These are phyloP conservation scores for Paraconiothyrium brasiliense DNA, from an alignment of 2,329 filamentous ascomycete genomes.

Conservation along the genomic window DNA sequence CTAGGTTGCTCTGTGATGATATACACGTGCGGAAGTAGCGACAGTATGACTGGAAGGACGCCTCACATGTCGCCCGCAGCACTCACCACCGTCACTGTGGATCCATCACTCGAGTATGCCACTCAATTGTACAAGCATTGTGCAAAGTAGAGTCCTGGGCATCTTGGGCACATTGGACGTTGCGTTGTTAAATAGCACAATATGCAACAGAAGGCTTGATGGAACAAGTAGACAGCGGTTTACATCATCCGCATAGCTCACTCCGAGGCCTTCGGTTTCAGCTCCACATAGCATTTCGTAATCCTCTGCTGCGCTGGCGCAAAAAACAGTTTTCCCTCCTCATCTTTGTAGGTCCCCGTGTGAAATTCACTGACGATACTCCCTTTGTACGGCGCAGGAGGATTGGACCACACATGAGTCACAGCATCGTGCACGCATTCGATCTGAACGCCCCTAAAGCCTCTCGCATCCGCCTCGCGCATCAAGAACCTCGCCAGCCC, in stretches of 20 bases:
- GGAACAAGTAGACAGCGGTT: neutral
- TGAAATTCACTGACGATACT: conserved; percentile 34
- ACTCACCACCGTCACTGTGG: too few relatives aligned
- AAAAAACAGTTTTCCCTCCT: conserved; percentile 37
- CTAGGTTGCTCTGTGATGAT: neutral
- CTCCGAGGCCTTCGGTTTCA: conserved; percentile 24
- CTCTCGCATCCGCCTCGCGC: conserved; percentile 44
- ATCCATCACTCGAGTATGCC: too few relatives aligned
- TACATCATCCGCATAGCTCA: neutral
- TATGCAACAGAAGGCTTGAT: neutral
- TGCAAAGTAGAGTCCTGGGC: too few relatives aligned
- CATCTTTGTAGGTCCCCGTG: conserved; percentile 32
- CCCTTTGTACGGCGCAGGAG: conserved; percentile 36
- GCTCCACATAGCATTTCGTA: conserved; percentile 39
- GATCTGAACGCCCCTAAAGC: conserved; percentile 49
- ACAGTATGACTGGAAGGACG: too few relatives aligned
- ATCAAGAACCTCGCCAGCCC: conserved; percentile 49
- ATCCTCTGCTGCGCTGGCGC: conserved; percentile 32
- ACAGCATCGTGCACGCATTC: conserved; percentile 45
- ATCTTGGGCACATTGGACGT: neutral
- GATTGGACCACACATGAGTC: conserved; percentile 39
- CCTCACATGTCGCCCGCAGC: too few relatives aligned
- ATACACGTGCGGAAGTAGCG: too few relatives aligned
- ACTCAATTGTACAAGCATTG: too few relatives aligned
- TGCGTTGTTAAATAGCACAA: too few relatives aligned